phyloP scores from a whole-genome alignment of 208 protist species.

The Angomonas ambiguus region DNA sequence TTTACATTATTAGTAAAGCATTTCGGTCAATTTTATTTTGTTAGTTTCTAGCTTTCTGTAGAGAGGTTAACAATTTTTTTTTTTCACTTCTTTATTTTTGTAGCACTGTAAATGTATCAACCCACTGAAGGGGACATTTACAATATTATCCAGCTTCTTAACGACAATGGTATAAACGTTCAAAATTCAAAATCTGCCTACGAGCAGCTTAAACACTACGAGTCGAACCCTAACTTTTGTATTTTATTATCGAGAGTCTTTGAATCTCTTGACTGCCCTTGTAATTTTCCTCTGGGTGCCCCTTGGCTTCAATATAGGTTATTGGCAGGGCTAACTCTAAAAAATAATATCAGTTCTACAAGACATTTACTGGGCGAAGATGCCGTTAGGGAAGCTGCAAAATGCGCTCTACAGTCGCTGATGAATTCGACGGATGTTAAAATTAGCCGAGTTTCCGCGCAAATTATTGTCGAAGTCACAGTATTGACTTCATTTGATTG shows the following conservation, averaged over 20 bases:
- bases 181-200: slow-evolving; percentile 81
- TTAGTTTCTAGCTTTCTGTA: slow-evolving; percentile 1
- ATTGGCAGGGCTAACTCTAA: slow-evolving; percentile 78
- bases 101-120: slow-evolving; percentile 35
- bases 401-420: slow-evolving; percentile 47
- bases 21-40: slow-evolving; percentile 2
- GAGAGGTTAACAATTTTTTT: slow-evolving; percentile 2
- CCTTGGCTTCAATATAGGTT: slow-evolving; percentile 67
- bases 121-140: slow-evolving; percentile 40
- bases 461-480: slow-evolving; percentile 83
- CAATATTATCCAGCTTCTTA: slow-evolving; percentile 66
- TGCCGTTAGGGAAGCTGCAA: slow-evolving; percentile 66
- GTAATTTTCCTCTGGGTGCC: slow-evolving; percentile 33
- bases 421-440: slow-evolving; percentile 42
- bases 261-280: slow-evolving; percentile 42
- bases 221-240: slow-evolving; percentile 78
- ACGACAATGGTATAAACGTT: slow-evolving; percentile 80
- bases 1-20: neutral
- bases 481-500: slow-evolving; percentile 76
- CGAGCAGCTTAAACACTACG: slow-evolving; percentile 67
- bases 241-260: slow-evolving; percentile 71
- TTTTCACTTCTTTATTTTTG: neutral
- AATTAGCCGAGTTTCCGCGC: slow-evolving; percentile 67
- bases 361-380: slow-evolving; percentile 63
- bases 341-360: slow-evolving; percentile 73